Percentiles rank a stretch among this genome's conserved stretches.
These are phyloP conservation scores for Acrasis kona DNA, from an alignment of 78 protist genomes.

Conservation along the genomic window DNA sequence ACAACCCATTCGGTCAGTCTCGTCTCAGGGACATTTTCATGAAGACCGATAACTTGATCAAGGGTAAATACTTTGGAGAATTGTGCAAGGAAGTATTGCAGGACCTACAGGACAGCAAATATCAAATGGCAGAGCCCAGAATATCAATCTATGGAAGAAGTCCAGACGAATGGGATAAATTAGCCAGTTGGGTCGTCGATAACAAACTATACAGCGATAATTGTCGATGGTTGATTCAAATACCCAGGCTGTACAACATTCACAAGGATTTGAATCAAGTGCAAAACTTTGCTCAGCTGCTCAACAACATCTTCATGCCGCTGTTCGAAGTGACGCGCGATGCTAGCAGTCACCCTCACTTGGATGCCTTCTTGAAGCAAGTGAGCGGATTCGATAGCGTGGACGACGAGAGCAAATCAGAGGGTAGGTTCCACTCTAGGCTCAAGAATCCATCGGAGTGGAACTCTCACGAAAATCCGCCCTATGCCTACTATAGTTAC, in stretches of 20 bases:
- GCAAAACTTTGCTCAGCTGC: constrained; percentile 47
- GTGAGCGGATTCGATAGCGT: constrained; percentile 93
- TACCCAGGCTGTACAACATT: constrained; percentile 85
- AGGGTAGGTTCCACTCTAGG: constrained; percentile 35
- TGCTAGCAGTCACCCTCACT: constrained; percentile 65
- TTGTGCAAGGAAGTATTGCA: constrained; percentile 72
- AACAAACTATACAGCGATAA: constrained; percentile 62
- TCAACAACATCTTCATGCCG: constrained; percentile 85
- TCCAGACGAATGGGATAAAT: constrained; percentile 71
- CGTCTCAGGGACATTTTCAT: constrained; percentile 87
- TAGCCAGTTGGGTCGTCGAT: constrained; percentile 77
- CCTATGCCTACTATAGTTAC: constrained; percentile 86
- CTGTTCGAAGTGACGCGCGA: constrained; percentile 84
- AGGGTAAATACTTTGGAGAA: constrained; percentile 88
- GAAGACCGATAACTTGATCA: constrained; percentile 86
- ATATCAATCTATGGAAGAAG: constrained; percentile 86
- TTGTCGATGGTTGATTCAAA: constrained; percentile 88
- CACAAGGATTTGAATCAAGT: constrained; percentile 29
- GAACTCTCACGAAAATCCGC: constrained; percentile 80
- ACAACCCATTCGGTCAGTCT: constrained; percentile 31
- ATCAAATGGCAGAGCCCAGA: constrained; percentile 84
- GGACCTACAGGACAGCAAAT: constrained; percentile 65
- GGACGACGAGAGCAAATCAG: constrained; percentile 92
- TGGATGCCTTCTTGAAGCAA: constrained; percentile 47
- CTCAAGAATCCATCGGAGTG: constrained; percentile 64